Conservation (phyloP, 2,329 filamentous ascomycete species). For the Ceratocystis papillata region DNA sequence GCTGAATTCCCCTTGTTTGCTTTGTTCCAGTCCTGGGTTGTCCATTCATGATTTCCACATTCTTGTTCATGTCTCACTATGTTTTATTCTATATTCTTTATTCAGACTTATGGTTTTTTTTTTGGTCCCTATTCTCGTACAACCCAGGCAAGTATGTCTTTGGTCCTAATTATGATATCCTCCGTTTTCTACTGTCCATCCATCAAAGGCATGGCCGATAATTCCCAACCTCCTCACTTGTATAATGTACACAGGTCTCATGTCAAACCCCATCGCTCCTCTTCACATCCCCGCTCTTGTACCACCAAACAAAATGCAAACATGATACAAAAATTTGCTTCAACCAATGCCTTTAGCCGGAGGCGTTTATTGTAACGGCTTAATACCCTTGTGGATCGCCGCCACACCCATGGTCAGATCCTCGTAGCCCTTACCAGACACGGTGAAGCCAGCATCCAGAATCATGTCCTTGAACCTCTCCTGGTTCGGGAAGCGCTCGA, state of each 20-base stretch:
- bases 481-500: slow-evolving; percentile 84
- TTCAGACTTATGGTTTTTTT: neutral
- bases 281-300: neutral
- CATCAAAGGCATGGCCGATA: neutral
- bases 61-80: slow-evolving; percentile 2
- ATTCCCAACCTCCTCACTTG: neutral
- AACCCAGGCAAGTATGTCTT: neutral
- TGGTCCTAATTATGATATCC: neutral
- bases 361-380: slow-evolving; percentile 40
- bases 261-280: neutral
- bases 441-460: slow-evolving; percentile 67
- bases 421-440: slow-evolving; percentile 76
- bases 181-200: neutral
- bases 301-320: neutral
- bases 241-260: slow-evolving; percentile 2
- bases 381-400: slow-evolving; percentile 92
- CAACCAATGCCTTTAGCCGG: no score
- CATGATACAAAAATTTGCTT: neutral
- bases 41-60: neutral
- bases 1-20: neutral
- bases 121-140: neutral
- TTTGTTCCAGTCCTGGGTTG: neutral
- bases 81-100: neutral
- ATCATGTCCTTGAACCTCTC: slow-evolving; percentile 77
- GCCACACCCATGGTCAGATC: slow-evolving; percentile 87